Evolutionary conservation across 148 eudicot species (phyloP), one percentile per base, ranked within the genome.

Genomic region (Rhododendron ferrugineum): DNA sequence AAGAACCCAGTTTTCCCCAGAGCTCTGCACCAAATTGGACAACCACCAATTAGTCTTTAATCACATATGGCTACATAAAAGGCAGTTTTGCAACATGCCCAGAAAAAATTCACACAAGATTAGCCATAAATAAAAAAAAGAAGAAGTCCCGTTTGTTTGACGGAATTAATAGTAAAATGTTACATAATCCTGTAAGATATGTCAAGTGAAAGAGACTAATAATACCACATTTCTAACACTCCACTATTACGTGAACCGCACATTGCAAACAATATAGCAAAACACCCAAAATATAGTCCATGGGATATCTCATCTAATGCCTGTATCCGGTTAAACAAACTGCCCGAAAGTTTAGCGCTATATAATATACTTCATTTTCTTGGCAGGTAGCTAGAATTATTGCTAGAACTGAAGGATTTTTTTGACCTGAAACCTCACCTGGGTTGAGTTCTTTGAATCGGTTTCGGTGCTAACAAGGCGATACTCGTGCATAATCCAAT

Each of bases 401-500:
- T 34, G 46, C 5, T 14, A 15, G 28, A 78, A 42, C 18, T 28
- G 42, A 32, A 58, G 50, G 42, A 26, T 8, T 30, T 70, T 11
- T 30, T 68, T 68, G 52, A 82, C 34, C 50, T 66, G 54, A 76
- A 82, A 30, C 22, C 85, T 60, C 82, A 94, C 93, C 90, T 84
- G 91, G 44, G 85, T 3, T 26, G 82, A 84, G 44, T 79, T 78
- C 64, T 80, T 62, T 32, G 34, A 46, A 46, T 18, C 36, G 2
- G 34, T 78, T 44, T 85, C 86, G 28, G 86, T 15, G 11, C 82
- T 62, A 1, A 82, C 85, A 7, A 94, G 95, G 78, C 99, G 95
- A 78, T 96, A 96, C 15, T 96, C 98, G 62, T 96, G 98, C 98
- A 96, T 96, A 80, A 96, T 90, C 98, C 98, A 96, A 70, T 96